Conservation (phyloP, 129 eudicot species). For the Solidago caesia region DNA sequence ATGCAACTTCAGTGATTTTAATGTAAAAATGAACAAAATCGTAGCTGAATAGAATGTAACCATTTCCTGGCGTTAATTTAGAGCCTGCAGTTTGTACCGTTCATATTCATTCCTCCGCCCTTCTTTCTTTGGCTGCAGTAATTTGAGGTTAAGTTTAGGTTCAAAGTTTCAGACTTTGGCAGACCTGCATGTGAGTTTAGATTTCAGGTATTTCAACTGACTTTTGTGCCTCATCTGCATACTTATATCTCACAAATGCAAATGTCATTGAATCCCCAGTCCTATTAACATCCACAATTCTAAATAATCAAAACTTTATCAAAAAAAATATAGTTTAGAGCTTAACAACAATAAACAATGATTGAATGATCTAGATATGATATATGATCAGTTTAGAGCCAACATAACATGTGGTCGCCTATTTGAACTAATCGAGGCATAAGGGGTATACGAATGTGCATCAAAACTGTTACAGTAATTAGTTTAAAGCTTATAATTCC, state of each 20-base stretch:
- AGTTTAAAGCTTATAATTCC: too few species aligned
- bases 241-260: conserved; percentile 97
- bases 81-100: conserved; percentile 87
- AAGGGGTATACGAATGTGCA: too few species aligned
- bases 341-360: conserved; percentile 20
- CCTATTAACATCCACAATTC: conserved; percentile 33
- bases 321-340: conserved; percentile 40
- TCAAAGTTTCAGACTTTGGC: too few species aligned
- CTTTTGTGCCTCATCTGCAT: conserved; percentile 93
- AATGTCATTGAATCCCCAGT: conserved; percentile 98
- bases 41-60: conserved; percentile 42
- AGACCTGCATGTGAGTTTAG: too few species aligned
- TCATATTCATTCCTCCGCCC: conserved; percentile 96
- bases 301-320: neutral
- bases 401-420: too few species aligned
- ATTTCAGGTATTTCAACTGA: conserved; percentile 89
- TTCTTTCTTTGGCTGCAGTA: conserved; percentile 79
- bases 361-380: too few species aligned
- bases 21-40: neutral
- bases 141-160: neutral
- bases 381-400: too few species aligned
- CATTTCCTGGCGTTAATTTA: conserved; percentile 97
- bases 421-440: too few species aligned
- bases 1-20: neutral
- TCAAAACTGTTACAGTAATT: too few species aligned